These are phyloP conservation scores for Cardiospermum halicacabum DNA, from an alignment of 345 rosid species.

Conservation along the genomic window DNA sequence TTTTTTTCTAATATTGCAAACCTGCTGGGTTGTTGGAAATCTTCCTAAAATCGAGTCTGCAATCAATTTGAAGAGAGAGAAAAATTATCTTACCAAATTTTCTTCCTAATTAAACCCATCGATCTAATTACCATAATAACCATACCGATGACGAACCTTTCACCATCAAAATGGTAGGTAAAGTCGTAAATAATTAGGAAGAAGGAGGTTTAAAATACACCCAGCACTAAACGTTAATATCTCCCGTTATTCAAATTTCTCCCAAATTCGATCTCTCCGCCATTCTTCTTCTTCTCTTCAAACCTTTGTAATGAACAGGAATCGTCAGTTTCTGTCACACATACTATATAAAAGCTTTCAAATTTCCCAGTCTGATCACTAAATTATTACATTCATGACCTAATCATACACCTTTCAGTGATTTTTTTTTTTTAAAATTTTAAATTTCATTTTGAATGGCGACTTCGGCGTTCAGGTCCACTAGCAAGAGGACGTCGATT, in stretches of 20 bases:
- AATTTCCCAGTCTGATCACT: not conserved
- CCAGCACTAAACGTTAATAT: too few relatives aligned
- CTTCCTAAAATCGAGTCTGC: too few relatives aligned
- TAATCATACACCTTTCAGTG: not conserved
- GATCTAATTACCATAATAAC: too few relatives aligned
- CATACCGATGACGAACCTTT: too few relatives aligned
- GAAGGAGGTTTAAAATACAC: not conserved
- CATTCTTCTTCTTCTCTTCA: not conserved
- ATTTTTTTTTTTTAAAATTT: not conserved
- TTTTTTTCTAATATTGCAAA: too few relatives aligned
- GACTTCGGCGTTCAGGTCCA: slow-evolving; percentile 70
- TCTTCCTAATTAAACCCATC: too few relatives aligned
- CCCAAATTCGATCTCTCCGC: slow-evolving; percentile 19
- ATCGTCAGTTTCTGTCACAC: too few relatives aligned
- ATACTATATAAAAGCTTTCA: not conserved
- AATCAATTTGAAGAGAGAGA: too few relatives aligned
- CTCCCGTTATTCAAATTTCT: slow-evolving; percentile 13
- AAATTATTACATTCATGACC: not conserved
- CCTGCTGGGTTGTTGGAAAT: too few relatives aligned
- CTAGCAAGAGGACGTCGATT: slow-evolving; percentile 42
- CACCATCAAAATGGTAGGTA: not conserved
- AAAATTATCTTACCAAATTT: too few relatives aligned
- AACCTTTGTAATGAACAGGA: not conserved
- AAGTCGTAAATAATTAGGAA: slow-evolving; percentile 5
- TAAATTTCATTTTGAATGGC: slow-evolving; percentile 42